Evolutionary conservation across 2,329 filamentous ascomycete genomes (phyloP), one percentile per base, ranked within the genome.

Genomic region (Gnomoniopsis sp.): DNA sequence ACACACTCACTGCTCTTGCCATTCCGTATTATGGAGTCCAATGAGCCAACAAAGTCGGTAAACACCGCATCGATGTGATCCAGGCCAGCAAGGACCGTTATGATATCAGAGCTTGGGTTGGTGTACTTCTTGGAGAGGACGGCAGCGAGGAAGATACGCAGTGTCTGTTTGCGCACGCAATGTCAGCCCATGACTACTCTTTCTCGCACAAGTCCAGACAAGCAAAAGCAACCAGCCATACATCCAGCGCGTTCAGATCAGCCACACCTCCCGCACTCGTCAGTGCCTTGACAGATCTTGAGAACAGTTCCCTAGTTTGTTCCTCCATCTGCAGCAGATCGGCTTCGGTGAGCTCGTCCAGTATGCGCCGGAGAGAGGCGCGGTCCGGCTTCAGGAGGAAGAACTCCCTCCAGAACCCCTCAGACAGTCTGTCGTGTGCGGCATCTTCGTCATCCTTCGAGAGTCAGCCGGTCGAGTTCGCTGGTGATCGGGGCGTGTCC

Each of bases 341-440:
- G 65, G 90, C 87, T 6, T 91, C 84, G 53, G 83, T 82, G 44
- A 95, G 77, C n/a, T 82, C 78, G 63, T 87, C 84, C 62, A 99
- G 77, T 50, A 92, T 82, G 52, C 76, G 77, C 70, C 85, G 83
- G 64, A 99, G 77, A 51, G 86, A 83, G 4, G 79, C 72, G 56
- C 85, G 82, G 70, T 97, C 91, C 22, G 93, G 93, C 63, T 87
- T 87, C 59, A 97, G 80, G 41, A 99, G 82, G 73, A 99, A 99
- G 76, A 99, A 92, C 74, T 97, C 95, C 65, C 86, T 83, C 95
- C 95, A 99, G 76, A 97, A 99, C 47, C 92, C 93, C 61, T 96
- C 91, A 0, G 90, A 84, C 62, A 88, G 88, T 30, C 92, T 88
- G 60, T 86, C 83, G 61, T 89, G 82, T 56, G 86, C 83, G 64